Conservation (phyloP, 2,329 filamentous ascomycete species). For the Penicillium sp. region DNA sequence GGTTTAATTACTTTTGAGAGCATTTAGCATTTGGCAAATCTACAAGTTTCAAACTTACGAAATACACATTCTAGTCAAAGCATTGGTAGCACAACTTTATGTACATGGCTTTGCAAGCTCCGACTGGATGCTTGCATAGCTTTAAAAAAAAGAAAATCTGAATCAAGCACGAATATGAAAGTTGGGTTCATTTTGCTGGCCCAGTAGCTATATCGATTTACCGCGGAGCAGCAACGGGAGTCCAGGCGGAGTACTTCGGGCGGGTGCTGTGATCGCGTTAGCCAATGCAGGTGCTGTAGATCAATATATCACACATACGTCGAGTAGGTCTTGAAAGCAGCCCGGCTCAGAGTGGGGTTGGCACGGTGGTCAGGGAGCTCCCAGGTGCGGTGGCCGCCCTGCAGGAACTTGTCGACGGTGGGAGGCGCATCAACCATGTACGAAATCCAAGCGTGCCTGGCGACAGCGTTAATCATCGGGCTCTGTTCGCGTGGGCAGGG, state of each 20-base stretch:
- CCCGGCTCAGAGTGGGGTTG: conserved; percentile 72
- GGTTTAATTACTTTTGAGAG: conserved; percentile 4
- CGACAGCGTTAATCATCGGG: conserved; percentile 6
- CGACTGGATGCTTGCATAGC: conserved; percentile 3
- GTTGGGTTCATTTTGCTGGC: conserved; percentile 19
- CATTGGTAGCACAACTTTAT: conserved; percentile 36
- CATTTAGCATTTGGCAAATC: conserved; percentile 13
- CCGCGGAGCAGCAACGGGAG: conserved; percentile 36
- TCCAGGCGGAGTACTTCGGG: conserved; percentile 37
- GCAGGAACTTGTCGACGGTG: conserved; percentile 68
- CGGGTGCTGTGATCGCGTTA: conserved; percentile 24
- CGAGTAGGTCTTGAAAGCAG: conserved; percentile 87
- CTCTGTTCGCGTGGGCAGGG: background rate
- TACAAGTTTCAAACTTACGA: conserved; percentile 5
- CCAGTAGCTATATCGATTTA: conserved; percentile 19
- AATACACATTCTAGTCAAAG: conserved; percentile 16
- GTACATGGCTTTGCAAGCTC: conserved; percentile 29
- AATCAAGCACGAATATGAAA: conserved; percentile 10
- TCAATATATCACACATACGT: conserved; percentile 66
- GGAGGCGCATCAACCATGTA: conserved; percentile 90
- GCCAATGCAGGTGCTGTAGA: background rate
- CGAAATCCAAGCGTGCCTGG: conserved; percentile 90
- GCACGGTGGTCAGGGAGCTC: conserved; percentile 70
- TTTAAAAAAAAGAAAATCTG: conserved; percentile 8
- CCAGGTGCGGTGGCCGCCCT: conserved; percentile 68